Percentiles rank a stretch among this genome's conserved stretches.
Conservation (phyloP, 371 early-diverging fungal species). For the Mortierella sp. region DNA sequence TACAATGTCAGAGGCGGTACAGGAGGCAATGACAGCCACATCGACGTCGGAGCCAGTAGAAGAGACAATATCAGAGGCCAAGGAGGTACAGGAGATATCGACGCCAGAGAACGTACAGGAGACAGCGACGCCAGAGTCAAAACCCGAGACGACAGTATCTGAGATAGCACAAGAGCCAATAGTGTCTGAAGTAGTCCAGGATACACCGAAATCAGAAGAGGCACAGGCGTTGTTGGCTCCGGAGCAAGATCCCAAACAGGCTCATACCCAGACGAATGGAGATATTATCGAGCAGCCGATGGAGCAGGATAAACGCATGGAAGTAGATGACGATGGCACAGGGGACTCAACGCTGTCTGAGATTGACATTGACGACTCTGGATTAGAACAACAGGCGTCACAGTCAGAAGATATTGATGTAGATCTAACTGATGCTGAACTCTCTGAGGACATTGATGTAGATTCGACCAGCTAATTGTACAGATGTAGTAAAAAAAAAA, state of each 20-base stretch:
- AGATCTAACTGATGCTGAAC: background rate
- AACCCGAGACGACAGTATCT: background rate
- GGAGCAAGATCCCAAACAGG: background rate
- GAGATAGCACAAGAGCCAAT: background rate
- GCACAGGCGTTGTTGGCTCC: background rate
- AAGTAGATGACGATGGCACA: background rate
- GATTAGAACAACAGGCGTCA: background rate
- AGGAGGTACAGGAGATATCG: background rate
- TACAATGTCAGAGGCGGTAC: background rate
- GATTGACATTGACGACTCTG: constrained; percentile 11
- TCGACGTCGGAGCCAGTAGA: background rate
- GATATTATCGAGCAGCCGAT: background rate
- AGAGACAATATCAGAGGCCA: background rate
- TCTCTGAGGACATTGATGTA: constrained; percentile 9
- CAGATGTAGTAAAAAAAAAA: background rate
- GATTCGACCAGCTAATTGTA: constrained; percentile 1
- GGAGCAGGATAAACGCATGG: background rate
- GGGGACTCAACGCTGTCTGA: constrained; percentile 4
- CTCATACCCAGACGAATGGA: background rate
- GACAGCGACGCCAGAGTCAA: background rate
- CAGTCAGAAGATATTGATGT: constrained; percentile 4
- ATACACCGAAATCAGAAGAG: background rate
- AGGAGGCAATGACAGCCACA: background rate
- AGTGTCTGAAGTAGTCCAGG: background rate
- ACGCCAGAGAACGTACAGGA: background rate